These are phyloP conservation scores for Cladosporium sp. DNA, from an alignment of 2,329 filamentous ascomycete genomes.

Conservation along the genomic window DNA sequence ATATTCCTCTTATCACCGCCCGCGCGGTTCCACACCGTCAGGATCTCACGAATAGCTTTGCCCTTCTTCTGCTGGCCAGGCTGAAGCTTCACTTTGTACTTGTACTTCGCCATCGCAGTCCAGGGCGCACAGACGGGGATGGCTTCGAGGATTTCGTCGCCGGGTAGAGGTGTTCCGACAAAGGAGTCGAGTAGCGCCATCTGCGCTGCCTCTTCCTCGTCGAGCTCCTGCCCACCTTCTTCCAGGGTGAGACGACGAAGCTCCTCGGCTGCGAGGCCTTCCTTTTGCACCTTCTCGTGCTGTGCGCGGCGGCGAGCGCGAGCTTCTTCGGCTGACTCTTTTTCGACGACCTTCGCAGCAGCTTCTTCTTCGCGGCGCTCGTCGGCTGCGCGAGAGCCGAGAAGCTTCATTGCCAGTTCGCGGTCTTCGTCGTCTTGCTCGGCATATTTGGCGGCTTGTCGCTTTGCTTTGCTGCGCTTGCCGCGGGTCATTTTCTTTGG, in stretches of 20 bases:
- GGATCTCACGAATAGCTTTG: conserved; percentile 84
- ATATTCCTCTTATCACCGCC: conserved; percentile 46
- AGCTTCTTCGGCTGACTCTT: conserved; percentile 61
- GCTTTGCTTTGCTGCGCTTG: conserved; percentile 79
- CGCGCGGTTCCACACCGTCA: conserved; percentile 73
- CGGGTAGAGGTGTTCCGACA: conserved; percentile 70
- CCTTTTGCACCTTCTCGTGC: conserved; percentile 70
- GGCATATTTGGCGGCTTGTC: conserved; percentile 83
- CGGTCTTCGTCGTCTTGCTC: conserved; percentile 94
- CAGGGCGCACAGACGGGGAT: conserved; percentile 62
- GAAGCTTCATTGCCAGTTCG: conserved; percentile 73
- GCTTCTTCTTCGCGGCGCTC: conserved; percentile 65
- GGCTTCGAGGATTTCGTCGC: conserved; percentile 73
- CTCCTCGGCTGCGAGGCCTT: conserved; percentile 74
- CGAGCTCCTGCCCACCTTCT: conserved; percentile 43
- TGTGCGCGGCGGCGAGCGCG: conserved; percentile 73
- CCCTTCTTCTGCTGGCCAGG: conserved; percentile 88
- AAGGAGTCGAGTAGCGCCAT: conserved; percentile 63
- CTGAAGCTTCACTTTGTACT: conserved; percentile 94
- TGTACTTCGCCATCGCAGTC: conserved; percentile 64
- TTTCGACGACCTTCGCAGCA: conserved; percentile 56
- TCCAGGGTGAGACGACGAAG: conserved; percentile 56
- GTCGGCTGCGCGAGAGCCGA: conserved; percentile 68
- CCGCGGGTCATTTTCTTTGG: conserved; percentile 53
- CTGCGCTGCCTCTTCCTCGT: conserved; percentile 35